Base-by-base conservation (phyloP, 2,329 filamentous ascomycete genomes). In the Monilinia polystroma region DNA sequence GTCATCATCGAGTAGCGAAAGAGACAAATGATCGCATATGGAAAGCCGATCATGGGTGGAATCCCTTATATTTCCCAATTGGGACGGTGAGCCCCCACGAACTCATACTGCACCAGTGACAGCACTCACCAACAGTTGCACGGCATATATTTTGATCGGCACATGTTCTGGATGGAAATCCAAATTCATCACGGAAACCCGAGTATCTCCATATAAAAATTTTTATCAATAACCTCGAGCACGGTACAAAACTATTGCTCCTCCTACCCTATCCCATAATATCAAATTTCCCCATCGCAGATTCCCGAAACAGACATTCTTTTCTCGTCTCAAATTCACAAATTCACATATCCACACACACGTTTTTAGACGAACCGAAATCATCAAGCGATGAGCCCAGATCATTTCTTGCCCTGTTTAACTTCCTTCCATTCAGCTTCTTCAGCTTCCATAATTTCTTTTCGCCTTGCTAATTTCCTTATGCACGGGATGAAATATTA, bases 331-430 rank as follows among this genome's bases (percentile, higher is more conserved):
- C 16, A 45, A 20, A 51, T 29, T 53, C 23, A 6, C 32, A 35
- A 35, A 35, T 35, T 35, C 32, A 8, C 32, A 14, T 20, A 57
- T 43, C 55, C 55, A 57, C 55, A 41, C 18, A 43, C 38, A 43
- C 55, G 38, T 57, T 43, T 57, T 23, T 18, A 43, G 38, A 57
- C 43, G 18, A 18, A 43, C 26, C 16, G 26, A 26, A 57, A n/a
- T 20, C 16, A 56, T 56, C 54, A 43, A 41, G 35, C 54, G 55
- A 57, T 57, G 55, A 43, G 55, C 55, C 38, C n/a, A 43, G 55
- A 57, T 57, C 55, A 29, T 57, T 20, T 57, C 8, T 4, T 26
- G 55, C 5, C 55, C 38, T 18, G 43, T 38, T 14, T 18, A 45
- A 18, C n/a, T 43, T 41, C 43, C n/a, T 57, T 26, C 35, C 10